These are phyloP conservation scores for Carex kokanica DNA, from an alignment of 176 grass and related monocot genomes.

Conservation along the genomic window DNA sequence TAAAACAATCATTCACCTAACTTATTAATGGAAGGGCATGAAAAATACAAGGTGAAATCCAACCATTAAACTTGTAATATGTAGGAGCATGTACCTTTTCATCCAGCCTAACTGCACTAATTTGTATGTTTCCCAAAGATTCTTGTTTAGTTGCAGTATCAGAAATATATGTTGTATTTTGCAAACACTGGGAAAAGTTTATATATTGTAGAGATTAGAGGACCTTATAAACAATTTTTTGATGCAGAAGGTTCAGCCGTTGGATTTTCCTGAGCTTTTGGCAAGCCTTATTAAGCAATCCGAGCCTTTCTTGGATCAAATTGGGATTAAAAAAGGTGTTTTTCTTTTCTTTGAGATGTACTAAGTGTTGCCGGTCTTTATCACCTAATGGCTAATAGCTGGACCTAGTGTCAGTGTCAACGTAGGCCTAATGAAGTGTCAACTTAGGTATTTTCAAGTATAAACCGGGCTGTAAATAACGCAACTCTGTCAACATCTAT, in stretches of 20 bases:
- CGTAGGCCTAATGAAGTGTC: background rate
- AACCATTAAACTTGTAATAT: background rate
- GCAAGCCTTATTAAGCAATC: conserved; percentile 93
- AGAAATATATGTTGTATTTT: background rate
- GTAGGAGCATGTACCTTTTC: background rate
- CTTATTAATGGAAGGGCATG: background rate
- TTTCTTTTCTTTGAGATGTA: background rate
- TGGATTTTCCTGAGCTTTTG: conserved; percentile 78
- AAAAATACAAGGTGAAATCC: background rate
- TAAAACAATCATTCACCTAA: background rate
- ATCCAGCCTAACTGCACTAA: background rate
- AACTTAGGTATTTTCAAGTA: background rate
- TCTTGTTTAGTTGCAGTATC: background rate
- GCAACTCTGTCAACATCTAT: background rate
- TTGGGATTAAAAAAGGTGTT: conserved; percentile 89
- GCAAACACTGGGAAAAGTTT: background rate
- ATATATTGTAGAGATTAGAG: conserved; percentile 5
- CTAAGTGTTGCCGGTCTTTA: background rate
- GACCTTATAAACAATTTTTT: conserved; percentile 23
- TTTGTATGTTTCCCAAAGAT: background rate
- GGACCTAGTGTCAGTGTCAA: background rate
- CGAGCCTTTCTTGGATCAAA: conserved; percentile 78
- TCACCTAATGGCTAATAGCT: background rate
- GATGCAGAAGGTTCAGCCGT: conserved; percentile 64
- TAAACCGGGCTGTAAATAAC: background rate